Base-by-base conservation (phyloP, 257 asterid species). In the Plantago ovata region DNA sequence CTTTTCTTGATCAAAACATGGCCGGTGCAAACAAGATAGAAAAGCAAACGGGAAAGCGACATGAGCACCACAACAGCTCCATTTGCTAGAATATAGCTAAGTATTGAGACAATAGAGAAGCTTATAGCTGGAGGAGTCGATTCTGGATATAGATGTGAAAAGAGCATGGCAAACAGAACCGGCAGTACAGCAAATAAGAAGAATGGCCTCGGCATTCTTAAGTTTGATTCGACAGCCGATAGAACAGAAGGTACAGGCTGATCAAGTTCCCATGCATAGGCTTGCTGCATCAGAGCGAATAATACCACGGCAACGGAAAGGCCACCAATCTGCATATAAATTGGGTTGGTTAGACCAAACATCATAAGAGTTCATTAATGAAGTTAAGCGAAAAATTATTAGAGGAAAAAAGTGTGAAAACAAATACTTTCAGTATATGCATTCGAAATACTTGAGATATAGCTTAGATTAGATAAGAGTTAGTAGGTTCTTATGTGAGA, bases 231-330 rank as follows among this genome's bases (percentile, higher is more conserved):
- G 38, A 93, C 74, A 13, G 97, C 84, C 18, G 97, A 84, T 43
- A 89, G 76, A 73, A 93, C 39, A 9, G 99, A 84, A 18, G 95
- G 99, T 60, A 89, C 63, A 32, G 94, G 92, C 75, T 61, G 83
- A 75, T 84, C 88, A 69, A 77, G 70, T 67, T 93, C 97, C 91
- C 97, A 84, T 65, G 93, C 87, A 67, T 79, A 65, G 33, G 97
- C 87, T 82, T 89, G 99, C 73, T 87, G 80, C 95, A 84, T 89
- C 72, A 89, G 82, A 79, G 95, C 95, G 10, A 86, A 93, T 77
- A 86, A 82, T 45, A 77, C 79, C 56, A 84, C 87, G 62, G 99
- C 87, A 58, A 86, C 44, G 68, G 84, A 79, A 61, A 84, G 86
- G 59, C 95, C 91, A 67, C 70, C 73, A 68, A 87, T 80, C 95